Base-by-base conservation (phyloP, 2,329 filamentous ascomycete genomes). In the Cadophora luteo-olivacea region DNA sequence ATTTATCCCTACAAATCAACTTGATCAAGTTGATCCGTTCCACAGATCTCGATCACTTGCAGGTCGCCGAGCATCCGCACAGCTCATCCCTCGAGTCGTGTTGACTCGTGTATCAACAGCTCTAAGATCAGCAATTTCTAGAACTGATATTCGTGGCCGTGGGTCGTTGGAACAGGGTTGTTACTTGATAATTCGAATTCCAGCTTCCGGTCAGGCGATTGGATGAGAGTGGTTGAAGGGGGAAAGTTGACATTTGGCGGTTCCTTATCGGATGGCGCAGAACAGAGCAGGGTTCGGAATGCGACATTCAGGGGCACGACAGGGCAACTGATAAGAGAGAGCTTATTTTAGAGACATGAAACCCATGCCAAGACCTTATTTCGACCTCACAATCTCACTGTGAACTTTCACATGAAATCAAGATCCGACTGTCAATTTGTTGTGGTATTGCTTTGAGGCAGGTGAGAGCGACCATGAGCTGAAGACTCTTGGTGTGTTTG, bases 361-460 rank as follows among this genome's bases (percentile, higher is more conserved):
- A 61, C 58, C 24, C 24, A 32, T 22, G 58, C 58, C 58, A 61
- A 61, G 58, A 62, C 41, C n/a, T 62, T 49, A 51, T 62, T 49
- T 62, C 38, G 32, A 49, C 38, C 24, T 62, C 60, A 29, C 11
- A 41, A 41, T 41, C 41, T 60, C n/a, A 41, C 24, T 8, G 24
- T 33, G 29, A 62, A 32, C 36, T 48, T 61, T 38, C 55, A 36
- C 57, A 24, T 45, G 32, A 41, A 60, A 12, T 41, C 6, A 22
- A 29, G 29, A 29, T 3, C 3, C 29, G 29, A 29, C 29, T 29
- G 29, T 38, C 36, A 38, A 9, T 4, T 7, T 38, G 29, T 3
- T 29, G 29, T 38, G 36, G 8, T 38, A 14, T 38, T 38, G 36
- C 36, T 22, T 24, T 22, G 29, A 29, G 29, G 29, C 29, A 29